A percentile compares a stretch with the other conserved stretches of the same genome.
phyloP scores from a whole-genome alignment of 1,284 basidiomycete species.

The Heliocybe sulcata region DNA sequence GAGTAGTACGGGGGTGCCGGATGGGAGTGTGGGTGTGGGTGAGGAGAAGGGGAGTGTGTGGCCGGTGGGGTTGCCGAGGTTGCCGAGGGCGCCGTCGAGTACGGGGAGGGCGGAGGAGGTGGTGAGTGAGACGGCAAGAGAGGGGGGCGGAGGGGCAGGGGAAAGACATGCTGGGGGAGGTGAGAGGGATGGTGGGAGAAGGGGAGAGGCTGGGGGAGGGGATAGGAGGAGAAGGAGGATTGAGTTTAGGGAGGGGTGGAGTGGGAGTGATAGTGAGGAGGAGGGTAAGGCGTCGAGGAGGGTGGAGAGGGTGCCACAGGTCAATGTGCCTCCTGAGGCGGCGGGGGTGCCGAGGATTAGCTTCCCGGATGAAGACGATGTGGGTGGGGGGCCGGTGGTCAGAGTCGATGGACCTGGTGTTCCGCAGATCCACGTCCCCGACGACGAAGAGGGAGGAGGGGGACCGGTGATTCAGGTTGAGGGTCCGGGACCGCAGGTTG shows the following conservation, averaged over 20 bases:
- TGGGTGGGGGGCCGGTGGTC: background rate
- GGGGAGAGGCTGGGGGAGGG: too few species aligned
- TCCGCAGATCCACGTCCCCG: background rate
- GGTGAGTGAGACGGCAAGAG: background rate
- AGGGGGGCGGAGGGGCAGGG: background rate
- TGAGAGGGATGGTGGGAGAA: background rate
- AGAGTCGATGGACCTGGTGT: background rate
- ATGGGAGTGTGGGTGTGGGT: background rate
- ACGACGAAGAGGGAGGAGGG: too few species aligned
- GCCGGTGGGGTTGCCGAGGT: background rate
- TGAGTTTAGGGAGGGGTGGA: conserved; percentile 20
- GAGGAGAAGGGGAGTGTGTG: background rate
- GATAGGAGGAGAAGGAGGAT: conserved; percentile 23
- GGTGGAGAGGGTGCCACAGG: conserved; percentile 5
- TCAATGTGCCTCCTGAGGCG: conserved; percentile 16
- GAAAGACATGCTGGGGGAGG: too few species aligned
- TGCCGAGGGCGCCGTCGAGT: background rate
- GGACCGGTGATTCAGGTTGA: too few species aligned
- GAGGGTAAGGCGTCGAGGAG: background rate
- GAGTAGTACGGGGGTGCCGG: background rate
- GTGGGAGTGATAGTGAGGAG: conserved; percentile 17
- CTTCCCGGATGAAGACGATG: conserved; percentile 12
- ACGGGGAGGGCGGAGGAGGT: background rate
- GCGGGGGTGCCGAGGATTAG: conserved; percentile 12
- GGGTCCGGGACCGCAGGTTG: too few species aligned